Percentiles rank a stretch among this genome's conserved stretches.
Evolutionary conservation across 768 basidiomycete species (phyloP).

Genomic region (Panaeolus cyanescens): DNA sequence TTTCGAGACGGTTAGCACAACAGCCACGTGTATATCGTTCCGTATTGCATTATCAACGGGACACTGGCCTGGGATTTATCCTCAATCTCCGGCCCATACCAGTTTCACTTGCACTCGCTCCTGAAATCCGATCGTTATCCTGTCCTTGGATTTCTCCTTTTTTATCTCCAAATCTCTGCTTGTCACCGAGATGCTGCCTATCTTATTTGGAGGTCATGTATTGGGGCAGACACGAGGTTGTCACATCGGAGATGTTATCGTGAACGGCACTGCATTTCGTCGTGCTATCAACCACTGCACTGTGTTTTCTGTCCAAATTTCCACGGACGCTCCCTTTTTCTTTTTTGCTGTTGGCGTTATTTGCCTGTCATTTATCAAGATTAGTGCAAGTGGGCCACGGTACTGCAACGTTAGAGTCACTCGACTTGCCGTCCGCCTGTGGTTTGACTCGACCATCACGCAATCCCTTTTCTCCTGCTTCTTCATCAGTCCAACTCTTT

Average conservation of each 20-base stretch:
- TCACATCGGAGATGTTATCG: background rate
- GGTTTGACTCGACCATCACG: background rate
- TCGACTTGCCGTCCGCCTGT: conserved; percentile 9
- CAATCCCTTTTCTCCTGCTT: conserved; percentile 24
- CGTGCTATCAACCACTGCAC: conserved; percentile 13
- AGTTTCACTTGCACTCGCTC: background rate
- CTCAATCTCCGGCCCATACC: background rate
- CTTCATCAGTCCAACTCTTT: conserved; percentile 12
- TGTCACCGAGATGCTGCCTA: background rate
- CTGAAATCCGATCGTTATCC: background rate
- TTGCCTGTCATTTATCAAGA: conserved; percentile 2
- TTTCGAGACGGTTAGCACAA: background rate
- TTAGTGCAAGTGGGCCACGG: background rate
- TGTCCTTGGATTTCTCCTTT: background rate
- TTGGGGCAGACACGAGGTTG: background rate
- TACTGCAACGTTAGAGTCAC: conserved; percentile 12
- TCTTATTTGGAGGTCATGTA: background rate
- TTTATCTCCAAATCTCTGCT: background rate
- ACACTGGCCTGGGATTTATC: background rate
- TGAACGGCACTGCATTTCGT: conserved; percentile 6
- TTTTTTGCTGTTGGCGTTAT: background rate
- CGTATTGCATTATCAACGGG: background rate
- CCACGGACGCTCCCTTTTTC: background rate
- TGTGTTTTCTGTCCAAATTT: background rate
- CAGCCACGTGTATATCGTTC: background rate